Base-by-base conservation (phyloP, 495 filamentous ascomycete genomes). In the Durotheca rogersii region DNA sequence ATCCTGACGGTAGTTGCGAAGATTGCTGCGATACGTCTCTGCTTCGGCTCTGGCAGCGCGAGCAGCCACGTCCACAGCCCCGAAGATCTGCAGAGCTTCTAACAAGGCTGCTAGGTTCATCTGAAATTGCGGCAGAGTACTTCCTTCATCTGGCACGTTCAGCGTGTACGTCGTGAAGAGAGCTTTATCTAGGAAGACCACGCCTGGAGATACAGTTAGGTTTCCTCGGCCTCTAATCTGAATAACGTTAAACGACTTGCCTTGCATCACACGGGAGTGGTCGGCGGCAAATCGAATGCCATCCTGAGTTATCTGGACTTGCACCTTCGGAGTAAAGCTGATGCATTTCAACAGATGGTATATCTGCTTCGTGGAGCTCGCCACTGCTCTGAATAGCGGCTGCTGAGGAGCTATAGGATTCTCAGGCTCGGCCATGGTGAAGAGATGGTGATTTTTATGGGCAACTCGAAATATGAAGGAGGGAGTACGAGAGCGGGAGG, bases 81-180 rank as follows among this genome's bases (percentile, higher is more conserved):
- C 86, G 62, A 97, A 92, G 31, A 98, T 96, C 59, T 95, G 91
- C 19, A 98, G 77, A 6, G 90, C 95, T 73, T 98, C 93, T 33
- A 98, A 80, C 6, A 98, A 78, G 30, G 92, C 87, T 1, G 86
- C 76, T 30, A 98, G 78, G 7, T 89, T 92, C 51, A 96, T 84
- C 49, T 89, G 85, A 64, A 97, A 97, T 30, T 64, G 73, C 7
- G 68, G 67, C 42, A 73, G 68, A 59, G 70, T 67, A 6, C 67
- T 47, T 7, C 62, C 55, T 16, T 69, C 51, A 31, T 76, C 67
- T 42, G 64, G 60, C 55, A 44, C 70, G 61, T 67, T 78, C 52
- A 69, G 77, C 72, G 73, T 81, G 69, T 90, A 98, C 52, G 81
- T 83, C 41, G 84, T 89, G 70, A 98, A 98, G 45, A 98, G 83